Evolutionary conservation across 331 rosid species (phyloP), one percentile per base, ranked within the genome.

Genomic region (Acacia concinna): DNA sequence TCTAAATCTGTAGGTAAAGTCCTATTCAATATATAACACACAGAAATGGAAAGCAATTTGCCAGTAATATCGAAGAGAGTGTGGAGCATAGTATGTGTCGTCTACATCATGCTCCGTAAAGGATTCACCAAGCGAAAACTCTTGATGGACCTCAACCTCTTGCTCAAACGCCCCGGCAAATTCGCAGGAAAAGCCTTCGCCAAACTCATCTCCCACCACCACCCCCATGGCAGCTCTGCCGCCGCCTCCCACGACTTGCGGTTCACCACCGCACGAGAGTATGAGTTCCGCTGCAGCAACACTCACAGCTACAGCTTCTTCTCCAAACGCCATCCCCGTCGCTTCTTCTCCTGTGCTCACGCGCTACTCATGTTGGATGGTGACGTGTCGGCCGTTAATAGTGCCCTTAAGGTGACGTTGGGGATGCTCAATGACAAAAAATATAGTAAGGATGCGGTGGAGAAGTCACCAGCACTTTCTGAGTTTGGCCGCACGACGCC

Each of bases 251-350:
- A 79, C 28, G 18, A 43, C 21, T 31, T 54, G 3, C 75, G 51
- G 38, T 32, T 81, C 85, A 69, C 93, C 7, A 65, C 83, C 8
- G 65, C 82, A 0, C 78, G 90, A 5, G 97, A 95, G 43, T 95
- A 95, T 65, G 97, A 95, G 75, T 95, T 95, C 90, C 91, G 97
- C 87, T 95, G 97, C 81, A 91, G 93, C 78, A 89, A 82, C 85
- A 93, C 93, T 11, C 97, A 96, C 28, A 66, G 82, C 81, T 67
- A 71, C 77, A 64, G 54, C 79, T 49, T 76, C 57, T 85, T 87
- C 69, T 76, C 88, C 41, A 87, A 89, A 54, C 86, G 86, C 72
- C 71, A 62, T 37, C 40, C 40, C 40, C 40, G 40, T 56, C 68
- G 72, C 75, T 89, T 90, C 81, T 89, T 86, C 80, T 17, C 77